Base-by-base conservation (phyloP, 441 rosid species). In the Populus hybrid region DNA sequence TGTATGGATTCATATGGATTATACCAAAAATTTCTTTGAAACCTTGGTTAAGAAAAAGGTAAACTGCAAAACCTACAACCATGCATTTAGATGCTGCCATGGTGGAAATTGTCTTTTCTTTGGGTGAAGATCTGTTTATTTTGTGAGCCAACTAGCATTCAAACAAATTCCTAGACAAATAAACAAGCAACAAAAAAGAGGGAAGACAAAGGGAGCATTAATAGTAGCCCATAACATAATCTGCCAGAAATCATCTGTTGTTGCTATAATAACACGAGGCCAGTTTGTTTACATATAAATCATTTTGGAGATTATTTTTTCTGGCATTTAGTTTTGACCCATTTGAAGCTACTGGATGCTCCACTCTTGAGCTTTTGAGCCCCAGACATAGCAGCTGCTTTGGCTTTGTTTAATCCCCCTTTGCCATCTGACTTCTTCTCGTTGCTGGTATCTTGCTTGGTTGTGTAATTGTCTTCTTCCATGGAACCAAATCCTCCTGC, bases 401-500 rank as follows among this genome's bases (percentile, higher is more conserved):
- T 89, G 38, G 85, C 90, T 86, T 78, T 84, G 40, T 75, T 81
- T 65, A 89, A 64, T 66, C 87, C 82, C 16, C 69, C 72, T 83
- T 85, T 88, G 26, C 74, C 65, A 80, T 85, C 88, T 5, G 69
- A 80, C 76, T 87, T 84, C 78, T 86, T 79, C 75, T 82, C 76
- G 10, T 46, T 66, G 77, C 46, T 69, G 20, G 65, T 74, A 3
- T 88, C 90, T 61, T 83, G 84, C 46, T 85, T 83, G 66, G 80
- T 70, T 26, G 77, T 4, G 59, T 70, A 23, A 23, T 23, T 77
- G 6, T 88, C 92, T 42, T 85, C 88, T 8, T 71, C 86, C 79
- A 90, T 84, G 35, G 90, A 94, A 16, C 97, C 97, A 46, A 91
- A 72, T 11, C 98, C 98, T 32, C 97, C 98, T 1, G 89, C 85